Conservation (phyloP, 129 eudicot species). For the Lactuca saligna region DNA sequence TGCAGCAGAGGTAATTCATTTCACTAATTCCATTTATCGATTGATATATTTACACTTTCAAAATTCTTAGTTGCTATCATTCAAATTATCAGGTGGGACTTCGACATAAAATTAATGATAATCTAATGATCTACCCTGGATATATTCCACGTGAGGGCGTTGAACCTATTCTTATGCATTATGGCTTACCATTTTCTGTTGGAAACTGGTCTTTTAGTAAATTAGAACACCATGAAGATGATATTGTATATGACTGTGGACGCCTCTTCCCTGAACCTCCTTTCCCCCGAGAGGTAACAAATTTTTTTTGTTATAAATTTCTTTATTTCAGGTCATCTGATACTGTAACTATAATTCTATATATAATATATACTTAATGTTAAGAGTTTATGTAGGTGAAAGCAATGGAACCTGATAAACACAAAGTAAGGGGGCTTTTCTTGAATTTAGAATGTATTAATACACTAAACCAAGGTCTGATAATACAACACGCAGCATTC, state of each 20-base stretch:
- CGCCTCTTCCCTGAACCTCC: conserved; percentile 99
- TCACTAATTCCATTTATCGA: background rate
- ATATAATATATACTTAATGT: background rate
- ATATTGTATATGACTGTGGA: conserved; percentile 80
- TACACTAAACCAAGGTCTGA: conserved; percentile 81
- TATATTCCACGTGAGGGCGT: conserved; percentile 81
- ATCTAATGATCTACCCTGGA: conserved; percentile 95
- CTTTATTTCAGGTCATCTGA: background rate
- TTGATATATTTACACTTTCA: background rate
- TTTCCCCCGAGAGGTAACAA: conserved; percentile 85
- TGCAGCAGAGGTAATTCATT: conserved; percentile 79
- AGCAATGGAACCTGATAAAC: conserved; percentile 65
- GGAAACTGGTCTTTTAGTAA: conserved; percentile 98
- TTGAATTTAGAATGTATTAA: conserved; percentile 80
- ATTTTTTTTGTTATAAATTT: background rate
- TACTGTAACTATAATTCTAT: background rate
- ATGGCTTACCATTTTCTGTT: conserved; percentile 85
- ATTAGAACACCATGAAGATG: conserved; percentile 78
- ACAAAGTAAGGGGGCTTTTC: conserved; percentile 63
- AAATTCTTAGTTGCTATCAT: conserved; percentile 6
- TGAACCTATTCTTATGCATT: conserved; percentile 95
- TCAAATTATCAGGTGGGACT: conserved; percentile 85
- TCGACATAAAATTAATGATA: conserved; percentile 88
- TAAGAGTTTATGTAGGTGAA: conserved; percentile 54
- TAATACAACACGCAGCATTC: conserved; percentile 58